Evolutionary conservation across 768 basidiomycete genomes (phyloP), one percentile per base, ranked within the genome.

Genomic region (Podaxis pistillaris): DNA sequence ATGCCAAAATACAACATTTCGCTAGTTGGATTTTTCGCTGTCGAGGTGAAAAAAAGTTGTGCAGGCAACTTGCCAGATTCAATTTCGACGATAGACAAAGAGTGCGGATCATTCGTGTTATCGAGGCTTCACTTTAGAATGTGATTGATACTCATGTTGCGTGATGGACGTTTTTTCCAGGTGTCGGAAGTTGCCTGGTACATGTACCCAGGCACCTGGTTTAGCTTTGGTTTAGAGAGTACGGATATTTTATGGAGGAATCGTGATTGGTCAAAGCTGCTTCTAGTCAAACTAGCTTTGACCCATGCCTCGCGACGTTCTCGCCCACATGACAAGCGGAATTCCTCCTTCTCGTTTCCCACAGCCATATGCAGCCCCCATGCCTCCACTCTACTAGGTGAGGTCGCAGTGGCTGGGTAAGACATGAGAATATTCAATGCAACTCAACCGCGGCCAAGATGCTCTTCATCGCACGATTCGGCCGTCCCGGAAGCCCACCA

Each of bases 21-120:
- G 19, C 26, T 46, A 47, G 41, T 30, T 49, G 7, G 41, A 26
- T 47, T 30, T n/a, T 47, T 15, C 26, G 4, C 12, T 30, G 40
- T n/a, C 12, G 12, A 41, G 40, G 40, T 41, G 40, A 13, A 15
- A 41, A n/a, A 12, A 15, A 4, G 11, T 17, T 12, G 13, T 41
- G 15, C 24, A 13, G 7, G 17, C 53, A 24, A 22, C 37, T 4
- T 19, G 51, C 15, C 9, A 15, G 7, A 30, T 12, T 50, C 15
- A 12, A 33, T 0, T 33, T 22, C 9, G 36, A 36, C 11, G 13
- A 13, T 4, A 56, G 37, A 19, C 19, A 19, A 24, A 22, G 17
- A n/a, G n/a, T 33, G 53, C 47, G 57, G 57, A 58, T 50, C 58
- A 50, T 30, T 36, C 17, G 9, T 15, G 41, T 47, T 47, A n/a